phyloP scores from a whole-genome alignment of 768 basidiomycete species.

The Pleurotus citrinopileatus region DNA sequence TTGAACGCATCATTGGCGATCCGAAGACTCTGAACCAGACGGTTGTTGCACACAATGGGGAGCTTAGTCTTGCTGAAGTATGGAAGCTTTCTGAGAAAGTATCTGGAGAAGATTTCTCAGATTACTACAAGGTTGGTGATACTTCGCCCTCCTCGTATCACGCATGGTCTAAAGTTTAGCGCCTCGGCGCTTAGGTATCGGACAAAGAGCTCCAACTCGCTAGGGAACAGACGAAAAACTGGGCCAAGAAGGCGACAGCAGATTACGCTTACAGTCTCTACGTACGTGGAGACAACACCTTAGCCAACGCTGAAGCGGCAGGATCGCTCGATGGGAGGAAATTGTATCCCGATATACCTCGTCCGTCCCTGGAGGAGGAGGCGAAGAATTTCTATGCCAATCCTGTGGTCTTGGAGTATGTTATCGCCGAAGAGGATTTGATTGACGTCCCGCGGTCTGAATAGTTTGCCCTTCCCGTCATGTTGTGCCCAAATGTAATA shows the following conservation, averaged over 20 bases:
- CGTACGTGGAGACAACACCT: constrained; percentile 25
- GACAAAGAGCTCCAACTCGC: neutral
- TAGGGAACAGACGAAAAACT: neutral
- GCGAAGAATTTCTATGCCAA: constrained; percentile 20
- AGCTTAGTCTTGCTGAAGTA: constrained; percentile 20
- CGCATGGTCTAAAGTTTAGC: constrained; percentile 5
- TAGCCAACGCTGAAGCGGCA: constrained; percentile 18
- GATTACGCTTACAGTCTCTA: constrained; percentile 22
- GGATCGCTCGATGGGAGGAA: constrained; percentile 26
- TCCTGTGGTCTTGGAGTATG: neutral
- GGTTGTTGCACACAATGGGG: constrained; percentile 24
- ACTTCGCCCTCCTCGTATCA: neutral
- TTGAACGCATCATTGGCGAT: constrained; percentile 28
- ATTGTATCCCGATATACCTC: constrained; percentile 25
- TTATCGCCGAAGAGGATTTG: neutral
- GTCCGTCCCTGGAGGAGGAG: constrained; percentile 18
- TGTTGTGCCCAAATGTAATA: no score
- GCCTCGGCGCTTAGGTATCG: neutral
- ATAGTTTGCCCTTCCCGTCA: no score
- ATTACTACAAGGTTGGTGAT: constrained; percentile 10
- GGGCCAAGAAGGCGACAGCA: neutral
- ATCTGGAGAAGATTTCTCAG: constrained; percentile 20
- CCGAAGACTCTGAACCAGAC: constrained; percentile 26
- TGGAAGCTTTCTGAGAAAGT: constrained; percentile 18
- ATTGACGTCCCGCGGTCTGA: neutral